phyloP scores from a whole-genome alignment of 257 asterid genomes.

The Nicotiana knightiana region DNA sequence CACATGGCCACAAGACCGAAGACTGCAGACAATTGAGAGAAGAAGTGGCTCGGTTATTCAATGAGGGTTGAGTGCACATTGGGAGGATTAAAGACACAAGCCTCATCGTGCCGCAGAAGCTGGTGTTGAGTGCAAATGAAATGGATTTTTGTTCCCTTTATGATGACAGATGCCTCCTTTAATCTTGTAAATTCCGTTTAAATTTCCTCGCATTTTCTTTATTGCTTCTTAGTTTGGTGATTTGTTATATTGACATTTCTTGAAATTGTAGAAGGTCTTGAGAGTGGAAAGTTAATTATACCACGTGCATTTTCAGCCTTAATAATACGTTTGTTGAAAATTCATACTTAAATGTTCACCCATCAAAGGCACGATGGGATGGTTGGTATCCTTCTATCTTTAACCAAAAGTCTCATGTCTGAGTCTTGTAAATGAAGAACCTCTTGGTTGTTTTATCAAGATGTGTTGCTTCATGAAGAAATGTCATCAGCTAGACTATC shows the following conservation, averaged over 20 bases:
- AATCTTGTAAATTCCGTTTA: neutral
- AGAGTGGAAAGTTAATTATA: neutral
- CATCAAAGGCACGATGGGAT: too few species aligned
- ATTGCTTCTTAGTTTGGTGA: neutral
- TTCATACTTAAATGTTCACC: neutral
- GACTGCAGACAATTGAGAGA: too few species aligned
- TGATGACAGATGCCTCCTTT: neutral
- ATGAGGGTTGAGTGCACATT: too few species aligned
- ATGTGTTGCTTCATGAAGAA: too few species aligned
- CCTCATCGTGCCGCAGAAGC: constrained; percentile 68
- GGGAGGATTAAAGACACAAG: constrained; percentile 23
- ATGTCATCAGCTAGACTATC: too few species aligned
- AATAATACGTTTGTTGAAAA: neutral
- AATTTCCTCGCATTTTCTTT: neutral
- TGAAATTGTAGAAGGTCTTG: neutral
- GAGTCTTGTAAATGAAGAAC: too few species aligned
- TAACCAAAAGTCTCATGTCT: too few species aligned
- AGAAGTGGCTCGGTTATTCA: too few species aligned
- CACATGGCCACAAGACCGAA: too few species aligned
- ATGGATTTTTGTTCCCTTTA: neutral
- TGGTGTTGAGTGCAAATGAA: constrained; percentile 41
- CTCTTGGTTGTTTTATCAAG: too few species aligned
- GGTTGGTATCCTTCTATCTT: too few species aligned
- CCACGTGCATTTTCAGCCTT: neutral
- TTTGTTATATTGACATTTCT: neutral